These are phyloP conservation scores for Murraya koenigii DNA, from an alignment of 345 rosid genomes.

Conservation along the genomic window DNA sequence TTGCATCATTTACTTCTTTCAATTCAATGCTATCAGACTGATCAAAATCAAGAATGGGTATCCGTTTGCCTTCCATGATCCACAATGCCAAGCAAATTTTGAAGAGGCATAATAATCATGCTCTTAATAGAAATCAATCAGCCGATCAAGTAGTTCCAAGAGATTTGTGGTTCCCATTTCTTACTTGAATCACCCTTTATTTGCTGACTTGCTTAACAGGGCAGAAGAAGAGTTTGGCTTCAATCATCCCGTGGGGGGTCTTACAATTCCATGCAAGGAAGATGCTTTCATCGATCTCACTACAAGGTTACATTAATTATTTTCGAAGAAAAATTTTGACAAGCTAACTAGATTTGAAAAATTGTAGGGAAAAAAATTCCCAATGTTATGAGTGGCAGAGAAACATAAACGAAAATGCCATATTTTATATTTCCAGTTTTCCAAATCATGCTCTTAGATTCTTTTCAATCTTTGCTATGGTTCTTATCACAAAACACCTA, in stretches of 20 bases:
- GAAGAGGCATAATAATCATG: conserved; percentile 2
- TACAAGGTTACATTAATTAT: too few relatives aligned
- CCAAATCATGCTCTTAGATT: too few relatives aligned
- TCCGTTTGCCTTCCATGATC: conserved; percentile 28
- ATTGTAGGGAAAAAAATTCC: too few relatives aligned
- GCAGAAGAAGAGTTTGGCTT: conserved; percentile 31
- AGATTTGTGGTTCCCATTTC: conserved; percentile 42
- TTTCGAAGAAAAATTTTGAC: too few relatives aligned
- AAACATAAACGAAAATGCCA: too few relatives aligned
- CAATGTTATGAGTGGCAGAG: too few relatives aligned
- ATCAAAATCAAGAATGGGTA: conserved; percentile 24
- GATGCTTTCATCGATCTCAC: conserved; percentile 28
- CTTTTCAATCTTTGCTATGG: too few relatives aligned
- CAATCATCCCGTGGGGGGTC: conserved; percentile 26
- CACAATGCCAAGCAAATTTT: conserved; percentile 25
- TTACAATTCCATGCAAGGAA: conserved; percentile 28
- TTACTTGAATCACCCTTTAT: conserved; percentile 39
- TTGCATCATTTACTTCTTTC: not conserved
- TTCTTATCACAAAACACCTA: too few relatives aligned
- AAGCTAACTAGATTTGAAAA: too few relatives aligned
- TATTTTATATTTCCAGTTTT: too few relatives aligned
- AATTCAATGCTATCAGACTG: too few relatives aligned
- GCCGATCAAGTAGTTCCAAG: conserved; percentile 30
- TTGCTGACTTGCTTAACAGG: conserved; percentile 23
- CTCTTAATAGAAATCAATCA: not conserved